phyloP scores from a whole-genome alignment of 768 basidiomycete genomes.

The Amanita exitialis region DNA sequence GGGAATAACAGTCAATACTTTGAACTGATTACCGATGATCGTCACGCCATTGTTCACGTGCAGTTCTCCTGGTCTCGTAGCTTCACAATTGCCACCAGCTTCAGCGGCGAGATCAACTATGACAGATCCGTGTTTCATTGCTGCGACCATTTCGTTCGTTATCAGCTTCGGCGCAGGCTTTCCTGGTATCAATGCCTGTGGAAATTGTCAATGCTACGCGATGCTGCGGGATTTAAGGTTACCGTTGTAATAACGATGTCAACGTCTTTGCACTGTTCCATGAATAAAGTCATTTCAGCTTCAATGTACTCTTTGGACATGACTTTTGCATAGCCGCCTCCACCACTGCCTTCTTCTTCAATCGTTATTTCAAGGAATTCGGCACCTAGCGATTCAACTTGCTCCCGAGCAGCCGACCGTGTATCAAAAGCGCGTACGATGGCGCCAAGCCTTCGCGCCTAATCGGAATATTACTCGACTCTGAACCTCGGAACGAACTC shows the following conservation, averaged over 20 bases:
- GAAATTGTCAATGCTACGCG: not conserved
- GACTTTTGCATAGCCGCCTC: conserved; percentile 81
- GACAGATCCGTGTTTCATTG: conserved; percentile 90
- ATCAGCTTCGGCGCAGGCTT: conserved; percentile 82
- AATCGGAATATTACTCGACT: not conserved
- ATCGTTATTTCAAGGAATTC: conserved; percentile 81
- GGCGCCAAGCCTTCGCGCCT: conserved; percentile 79
- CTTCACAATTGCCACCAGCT: conserved; percentile 84
- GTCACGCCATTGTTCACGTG: conserved; percentile 67
- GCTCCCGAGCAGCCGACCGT: conserved; percentile 76
- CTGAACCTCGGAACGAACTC: not conserved
- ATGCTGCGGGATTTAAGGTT: conserved; percentile 11
- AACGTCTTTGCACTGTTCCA: conserved; percentile 82
- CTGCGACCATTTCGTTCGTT: conserved; percentile 75
- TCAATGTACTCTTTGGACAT: conserved; percentile 89
- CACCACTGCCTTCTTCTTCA: conserved; percentile 74
- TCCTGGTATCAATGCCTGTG: conserved; percentile 74
- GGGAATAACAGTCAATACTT: not conserved
- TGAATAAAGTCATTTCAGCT: conserved; percentile 82
- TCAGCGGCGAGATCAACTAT: conserved; percentile 84
- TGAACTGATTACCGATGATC: conserved; percentile 48
- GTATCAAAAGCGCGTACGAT: conserved; percentile 88
- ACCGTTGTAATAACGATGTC: conserved; percentile 86
- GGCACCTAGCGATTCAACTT: conserved; percentile 83
- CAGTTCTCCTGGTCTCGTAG: conserved; percentile 70